Conservation (phyloP, 352 stramenopile species). For the Phytophthora constricta region DNA sequence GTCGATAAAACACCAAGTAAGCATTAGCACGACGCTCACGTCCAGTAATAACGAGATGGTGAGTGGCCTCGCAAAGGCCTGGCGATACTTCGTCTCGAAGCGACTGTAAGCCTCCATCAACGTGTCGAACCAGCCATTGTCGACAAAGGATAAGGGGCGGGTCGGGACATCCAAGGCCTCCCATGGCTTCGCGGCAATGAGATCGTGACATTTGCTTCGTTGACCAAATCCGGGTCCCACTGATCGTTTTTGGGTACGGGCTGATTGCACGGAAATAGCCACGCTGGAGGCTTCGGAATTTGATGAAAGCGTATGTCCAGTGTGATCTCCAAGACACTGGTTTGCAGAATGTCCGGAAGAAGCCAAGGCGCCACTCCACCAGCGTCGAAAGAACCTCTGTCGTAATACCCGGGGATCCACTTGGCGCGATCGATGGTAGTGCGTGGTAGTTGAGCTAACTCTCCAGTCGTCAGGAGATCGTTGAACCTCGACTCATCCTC, state of each 20-base stretch:
- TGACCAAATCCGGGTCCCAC: background rate
- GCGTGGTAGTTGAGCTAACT: background rate
- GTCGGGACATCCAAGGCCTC: background rate
- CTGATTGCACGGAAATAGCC: background rate
- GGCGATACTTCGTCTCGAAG: background rate
- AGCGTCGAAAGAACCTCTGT: background rate
- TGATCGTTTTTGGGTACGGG: background rate
- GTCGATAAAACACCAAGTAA: background rate
- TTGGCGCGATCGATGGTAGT: background rate
- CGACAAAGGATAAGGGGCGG: background rate
- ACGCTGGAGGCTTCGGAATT: background rate
- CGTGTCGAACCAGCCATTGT: background rate
- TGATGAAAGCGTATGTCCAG: background rate
- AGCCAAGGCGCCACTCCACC: background rate
- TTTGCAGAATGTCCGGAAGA: background rate
- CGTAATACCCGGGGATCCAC: background rate
- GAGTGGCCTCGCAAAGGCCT: background rate
- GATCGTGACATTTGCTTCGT: background rate
- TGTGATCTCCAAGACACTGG: background rate
- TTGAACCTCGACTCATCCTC: background rate
- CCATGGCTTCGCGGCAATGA: background rate
- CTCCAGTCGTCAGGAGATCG: background rate
- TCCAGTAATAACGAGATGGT: background rate
- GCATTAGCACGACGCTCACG: background rate
- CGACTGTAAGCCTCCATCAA: background rate